Conservation (phyloP, 495 filamentous ascomycete species). For the Xylaria nigripes region DNA sequence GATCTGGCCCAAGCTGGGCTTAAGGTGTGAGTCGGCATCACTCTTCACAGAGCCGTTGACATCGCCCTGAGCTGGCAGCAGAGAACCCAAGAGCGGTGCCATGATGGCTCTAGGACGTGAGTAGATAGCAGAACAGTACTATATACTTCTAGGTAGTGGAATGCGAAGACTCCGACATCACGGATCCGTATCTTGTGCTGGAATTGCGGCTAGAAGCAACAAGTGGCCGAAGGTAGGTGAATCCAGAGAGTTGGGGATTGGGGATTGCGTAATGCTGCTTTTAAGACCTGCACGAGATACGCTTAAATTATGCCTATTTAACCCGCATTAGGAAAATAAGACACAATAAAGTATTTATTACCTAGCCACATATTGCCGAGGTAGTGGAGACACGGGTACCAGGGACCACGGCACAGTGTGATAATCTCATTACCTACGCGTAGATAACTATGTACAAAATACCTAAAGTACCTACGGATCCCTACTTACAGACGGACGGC, state of each 20-base stretch:
- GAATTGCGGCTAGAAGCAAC: no score
- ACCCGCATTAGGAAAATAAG: not conserved
- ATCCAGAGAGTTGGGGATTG: no score
- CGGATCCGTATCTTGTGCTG: not conserved
- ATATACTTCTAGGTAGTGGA: not conserved
- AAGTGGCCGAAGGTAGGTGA: no score
- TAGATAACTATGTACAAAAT: no score
- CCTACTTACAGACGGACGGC: no score
- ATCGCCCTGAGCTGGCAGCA: constrained; percentile 23
- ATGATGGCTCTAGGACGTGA: constrained; percentile 5
- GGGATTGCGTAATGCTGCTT: no score
- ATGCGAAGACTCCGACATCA: not conserved
- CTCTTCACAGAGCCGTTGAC: constrained; percentile 8
- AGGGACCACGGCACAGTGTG: no score
- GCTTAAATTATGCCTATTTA: not conserved
- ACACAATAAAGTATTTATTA: no score
- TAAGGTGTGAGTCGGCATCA: constrained; percentile 16
- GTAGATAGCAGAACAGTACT: not conserved
- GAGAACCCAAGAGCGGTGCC: constrained; percentile 26
- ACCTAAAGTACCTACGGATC: no score
- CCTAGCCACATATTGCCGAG: no score
- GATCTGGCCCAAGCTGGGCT: constrained; percentile 25
- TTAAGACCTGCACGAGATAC: not conserved
- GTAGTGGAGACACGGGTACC: no score
- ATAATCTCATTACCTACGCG: no score